Percentiles rank a stretch among this genome's conserved stretches.
Conservation (phyloP, 1,284 basidiomycete species). For the Rhodofomes roseus region DNA sequence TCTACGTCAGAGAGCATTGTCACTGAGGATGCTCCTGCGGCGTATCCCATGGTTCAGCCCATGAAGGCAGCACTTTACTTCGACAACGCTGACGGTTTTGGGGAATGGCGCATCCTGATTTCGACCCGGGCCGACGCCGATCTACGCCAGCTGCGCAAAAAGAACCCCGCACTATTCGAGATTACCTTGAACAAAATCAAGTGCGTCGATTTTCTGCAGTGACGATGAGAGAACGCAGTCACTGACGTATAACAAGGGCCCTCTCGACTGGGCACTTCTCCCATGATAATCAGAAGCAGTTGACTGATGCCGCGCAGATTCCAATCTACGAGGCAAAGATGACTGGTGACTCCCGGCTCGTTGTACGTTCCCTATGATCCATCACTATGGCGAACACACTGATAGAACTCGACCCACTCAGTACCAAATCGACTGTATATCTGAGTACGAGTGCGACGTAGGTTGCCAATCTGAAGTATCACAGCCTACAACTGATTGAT, state of each 20-base stretch:
- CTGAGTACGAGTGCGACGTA: background rate
- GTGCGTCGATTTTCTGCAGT: constrained; percentile 25
- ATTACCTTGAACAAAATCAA: constrained; percentile 59
- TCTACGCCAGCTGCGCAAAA: constrained; percentile 37
- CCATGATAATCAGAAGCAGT: constrained; percentile 61
- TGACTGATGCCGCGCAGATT: constrained; percentile 42
- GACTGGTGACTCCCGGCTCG: constrained; percentile 32
- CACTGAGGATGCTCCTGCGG: constrained; percentile 15
- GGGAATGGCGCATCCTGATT: constrained; percentile 50
- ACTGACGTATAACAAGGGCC: constrained; percentile 37
- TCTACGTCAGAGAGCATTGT: background rate
- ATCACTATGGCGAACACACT: background rate
- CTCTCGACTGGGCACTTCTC: constrained; percentile 67
- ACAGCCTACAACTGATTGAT: too few relatives aligned
- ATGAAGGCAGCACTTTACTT: constrained; percentile 48
- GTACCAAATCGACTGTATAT: background rate
- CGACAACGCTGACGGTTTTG: constrained; percentile 48
- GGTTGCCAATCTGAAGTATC: constrained; percentile 28
- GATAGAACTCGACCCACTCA: background rate
- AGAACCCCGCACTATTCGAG: constrained; percentile 38
- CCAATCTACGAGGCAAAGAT: constrained; percentile 64
- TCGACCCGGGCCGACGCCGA: constrained; percentile 41
- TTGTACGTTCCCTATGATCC: background rate
- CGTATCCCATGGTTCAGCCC: constrained; percentile 44
- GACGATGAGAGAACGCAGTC: background rate